phyloP scores from a whole-genome alignment of 805 yeast genomes.

The Kluyveromyces starmeri region DNA sequence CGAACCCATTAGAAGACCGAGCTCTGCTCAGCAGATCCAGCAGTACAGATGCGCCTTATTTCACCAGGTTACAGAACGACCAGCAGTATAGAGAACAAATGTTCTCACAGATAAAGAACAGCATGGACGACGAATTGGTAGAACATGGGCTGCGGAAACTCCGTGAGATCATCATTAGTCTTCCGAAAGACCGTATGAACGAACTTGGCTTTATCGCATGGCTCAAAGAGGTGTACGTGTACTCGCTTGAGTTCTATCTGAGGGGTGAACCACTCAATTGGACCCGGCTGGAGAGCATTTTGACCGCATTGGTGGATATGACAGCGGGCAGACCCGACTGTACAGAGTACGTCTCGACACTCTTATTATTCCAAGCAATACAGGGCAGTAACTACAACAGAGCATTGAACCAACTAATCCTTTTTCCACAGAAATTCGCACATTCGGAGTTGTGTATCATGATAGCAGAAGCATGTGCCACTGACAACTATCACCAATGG shows the following conservation, averaged over 20 bases:
- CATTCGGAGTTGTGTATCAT: not conserved
- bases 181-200: constrained; percentile 7
- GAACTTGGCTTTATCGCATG: constrained; percentile 12
- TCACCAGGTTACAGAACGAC: constrained; percentile 33
- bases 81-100: constrained; percentile 34
- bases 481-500: constrained; percentile 1
- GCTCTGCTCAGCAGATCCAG: constrained; percentile 59
- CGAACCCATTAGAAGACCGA: constrained; percentile 27
- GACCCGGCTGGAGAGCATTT: not conserved
- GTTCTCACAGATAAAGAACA: constrained; percentile 32
- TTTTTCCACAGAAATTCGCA: not conserved
- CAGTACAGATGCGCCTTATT: constrained; percentile 24
- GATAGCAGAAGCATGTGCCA: not conserved
- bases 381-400: not conserved
- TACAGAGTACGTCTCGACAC: not conserved
- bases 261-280: not conserved
- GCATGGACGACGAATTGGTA: constrained; percentile 11
- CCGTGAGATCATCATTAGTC: constrained; percentile 21
- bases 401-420: not conserved
- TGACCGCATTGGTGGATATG: not conserved
- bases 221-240: constrained; percentile 12
- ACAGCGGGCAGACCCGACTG: not conserved
- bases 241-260: constrained; percentile 14
- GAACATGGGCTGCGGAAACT: constrained; percentile 27
- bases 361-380: not conserved